phyloP scores from a whole-genome alignment of 2,329 filamentous ascomycete species.

The Sarocladium oryzae region DNA sequence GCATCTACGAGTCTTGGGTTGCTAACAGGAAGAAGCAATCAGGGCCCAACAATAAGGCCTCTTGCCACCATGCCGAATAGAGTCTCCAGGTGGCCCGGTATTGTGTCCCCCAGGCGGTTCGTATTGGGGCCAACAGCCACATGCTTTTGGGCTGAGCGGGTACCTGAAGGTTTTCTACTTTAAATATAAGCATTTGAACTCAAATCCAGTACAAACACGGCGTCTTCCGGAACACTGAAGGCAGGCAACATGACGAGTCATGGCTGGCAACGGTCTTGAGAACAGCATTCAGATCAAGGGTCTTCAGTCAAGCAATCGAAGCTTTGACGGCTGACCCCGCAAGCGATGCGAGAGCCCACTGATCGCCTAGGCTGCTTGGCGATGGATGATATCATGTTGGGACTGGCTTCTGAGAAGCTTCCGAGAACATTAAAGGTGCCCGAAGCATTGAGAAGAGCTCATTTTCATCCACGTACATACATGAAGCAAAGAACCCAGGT shows the following conservation, averaged over 20 bases:
- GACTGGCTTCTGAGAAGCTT: neutral
- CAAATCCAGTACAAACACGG: neutral
- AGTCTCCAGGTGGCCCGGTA: neutral
- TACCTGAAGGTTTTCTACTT: constrained; percentile 1
- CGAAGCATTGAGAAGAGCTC: neutral
- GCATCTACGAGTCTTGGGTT: too few relatives aligned
- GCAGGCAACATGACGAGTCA: too few relatives aligned
- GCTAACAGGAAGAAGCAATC: too few relatives aligned
- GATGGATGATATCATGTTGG: constrained; percentile 1
- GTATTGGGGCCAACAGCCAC: too few relatives aligned
- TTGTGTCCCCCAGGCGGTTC: too few relatives aligned
- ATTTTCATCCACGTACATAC: too few relatives aligned
- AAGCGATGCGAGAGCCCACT: neutral
- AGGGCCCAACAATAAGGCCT: too few relatives aligned
- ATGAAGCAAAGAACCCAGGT: too few relatives aligned
- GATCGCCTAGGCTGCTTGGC: neutral
- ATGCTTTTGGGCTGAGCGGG: neutral
- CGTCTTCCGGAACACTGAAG: too few relatives aligned
- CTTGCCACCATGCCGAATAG: neutral
- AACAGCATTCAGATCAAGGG: too few relatives aligned
- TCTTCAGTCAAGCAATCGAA: neutral
- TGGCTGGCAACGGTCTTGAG: too few relatives aligned
- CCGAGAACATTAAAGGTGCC: neutral
- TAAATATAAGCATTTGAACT: neutral
- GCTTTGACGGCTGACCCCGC: too few relatives aligned